These are phyloP conservation scores for Chaetomium strumarium DNA, from an alignment of 2,329 filamentous ascomycete species.

Conservation along the genomic window DNA sequence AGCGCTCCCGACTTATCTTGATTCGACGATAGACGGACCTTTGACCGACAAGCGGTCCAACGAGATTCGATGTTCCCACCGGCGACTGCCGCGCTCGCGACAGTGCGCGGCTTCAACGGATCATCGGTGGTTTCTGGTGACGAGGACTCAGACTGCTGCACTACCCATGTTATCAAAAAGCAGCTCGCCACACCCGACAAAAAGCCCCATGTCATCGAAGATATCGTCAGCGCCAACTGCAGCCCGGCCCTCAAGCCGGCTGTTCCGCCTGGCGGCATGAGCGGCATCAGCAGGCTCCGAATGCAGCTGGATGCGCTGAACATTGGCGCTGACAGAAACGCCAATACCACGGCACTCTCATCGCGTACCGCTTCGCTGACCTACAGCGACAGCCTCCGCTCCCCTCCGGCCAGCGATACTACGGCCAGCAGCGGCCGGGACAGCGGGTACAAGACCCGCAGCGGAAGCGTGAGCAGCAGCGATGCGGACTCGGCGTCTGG, in stretches of 20 bases:
- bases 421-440: constrained; percentile 53
- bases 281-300: constrained; percentile 78
- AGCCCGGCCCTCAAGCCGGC: constrained; percentile 51
- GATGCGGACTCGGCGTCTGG: constrained; percentile 67
- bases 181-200: constrained; percentile 9
- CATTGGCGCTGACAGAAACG: constrained; percentile 53
- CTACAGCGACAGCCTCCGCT: constrained; percentile 43
- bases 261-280: constrained; percentile 48
- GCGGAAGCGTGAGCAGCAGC: constrained; percentile 48
- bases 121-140: constrained; percentile 51
- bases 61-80: constrained; percentile 40
- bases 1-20: not conserved
- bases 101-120: constrained; percentile 51
- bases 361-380: constrained; percentile 53
- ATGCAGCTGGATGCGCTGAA: constrained; percentile 74
- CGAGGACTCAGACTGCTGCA: constrained; percentile 50
- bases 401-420: constrained; percentile 35
- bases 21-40: not conserved
- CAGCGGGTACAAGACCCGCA: constrained; percentile 45
- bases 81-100: constrained; percentile 45
- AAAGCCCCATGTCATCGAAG: constrained; percentile 41
- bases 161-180: constrained; percentile 22
- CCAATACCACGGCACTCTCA: constrained; percentile 23
- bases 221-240: constrained; percentile 58
- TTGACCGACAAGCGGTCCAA: not conserved